A percentile compares a stretch with the other conserved stretches of the same genome.
Conservation (phyloP, 116 monocot genomes). For the Papilionanthe hybrid region DNA sequence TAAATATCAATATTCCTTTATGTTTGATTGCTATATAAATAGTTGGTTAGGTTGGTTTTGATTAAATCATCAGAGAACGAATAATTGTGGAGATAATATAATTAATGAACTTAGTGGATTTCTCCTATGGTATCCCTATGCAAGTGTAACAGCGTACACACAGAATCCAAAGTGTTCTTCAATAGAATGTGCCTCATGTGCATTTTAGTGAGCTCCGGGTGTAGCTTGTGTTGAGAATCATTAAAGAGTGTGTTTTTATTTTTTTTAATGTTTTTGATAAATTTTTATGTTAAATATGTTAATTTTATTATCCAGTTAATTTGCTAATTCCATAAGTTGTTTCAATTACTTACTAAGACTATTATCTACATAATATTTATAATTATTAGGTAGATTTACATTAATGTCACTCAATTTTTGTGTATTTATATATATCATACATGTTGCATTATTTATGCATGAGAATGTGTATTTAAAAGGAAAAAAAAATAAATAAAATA, state of each 20-base stretch:
- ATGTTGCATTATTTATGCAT: too few relatives aligned
- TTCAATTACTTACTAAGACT: too few relatives aligned
- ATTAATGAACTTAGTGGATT: not conserved
- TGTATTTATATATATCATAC: too few relatives aligned
- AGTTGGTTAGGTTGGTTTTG: not conserved
- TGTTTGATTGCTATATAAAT: not conserved
- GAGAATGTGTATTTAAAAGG: too few relatives aligned
- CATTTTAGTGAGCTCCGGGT: not conserved
- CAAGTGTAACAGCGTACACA: not conserved
- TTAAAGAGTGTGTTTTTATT: not conserved
- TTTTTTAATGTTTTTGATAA: too few relatives aligned
- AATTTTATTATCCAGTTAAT: too few relatives aligned
- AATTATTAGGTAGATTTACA: too few relatives aligned
- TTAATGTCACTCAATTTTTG: too few relatives aligned
- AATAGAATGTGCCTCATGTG: not conserved
- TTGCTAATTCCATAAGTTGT: too few relatives aligned
- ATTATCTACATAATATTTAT: too few relatives aligned
- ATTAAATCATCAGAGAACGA: not conserved
- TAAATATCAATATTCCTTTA: not conserved
- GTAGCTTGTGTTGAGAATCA: not conserved
- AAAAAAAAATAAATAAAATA: too few relatives aligned
- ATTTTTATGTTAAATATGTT: too few relatives aligned
- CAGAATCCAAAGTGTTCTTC: not conserved
- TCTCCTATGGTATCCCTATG: not conserved
- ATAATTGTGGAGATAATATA: constrained; percentile 5